These are phyloP conservation scores for Penicillium robsamsonii DNA, from an alignment of 495 filamentous ascomycete species.

Conservation along the genomic window DNA sequence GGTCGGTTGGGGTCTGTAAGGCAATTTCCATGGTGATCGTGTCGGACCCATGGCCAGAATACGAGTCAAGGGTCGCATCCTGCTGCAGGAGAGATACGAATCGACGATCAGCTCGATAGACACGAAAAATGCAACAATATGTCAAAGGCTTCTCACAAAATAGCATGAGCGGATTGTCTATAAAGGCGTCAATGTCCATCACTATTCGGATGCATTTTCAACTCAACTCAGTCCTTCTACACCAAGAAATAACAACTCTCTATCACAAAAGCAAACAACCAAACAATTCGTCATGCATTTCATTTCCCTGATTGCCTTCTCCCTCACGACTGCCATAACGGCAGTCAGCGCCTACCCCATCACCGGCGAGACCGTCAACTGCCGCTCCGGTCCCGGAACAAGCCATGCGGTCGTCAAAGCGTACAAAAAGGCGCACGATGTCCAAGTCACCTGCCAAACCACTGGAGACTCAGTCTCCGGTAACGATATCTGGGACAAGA, in stretches of 20 bases:
- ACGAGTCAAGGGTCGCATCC: background rate
- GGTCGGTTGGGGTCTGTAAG: background rate
- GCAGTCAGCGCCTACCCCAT: conserved; percentile 19
- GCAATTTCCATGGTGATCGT: too few species aligned
- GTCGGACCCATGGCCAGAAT: background rate
- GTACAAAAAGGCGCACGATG: conserved; percentile 15
- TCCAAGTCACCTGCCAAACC: conserved; percentile 16
- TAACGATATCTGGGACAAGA: conserved; percentile 22
- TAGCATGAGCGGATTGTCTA: background rate
- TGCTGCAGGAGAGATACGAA: background rate
- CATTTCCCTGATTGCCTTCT: conserved; percentile 10
- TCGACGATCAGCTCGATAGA: background rate
- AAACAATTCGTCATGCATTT: conserved; percentile 8
- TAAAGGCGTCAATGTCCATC: background rate
- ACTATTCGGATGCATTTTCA: background rate
- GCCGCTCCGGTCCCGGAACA: conserved; percentile 20
- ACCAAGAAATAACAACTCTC: background rate
- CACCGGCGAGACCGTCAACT: conserved; percentile 13
- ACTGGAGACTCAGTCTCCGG: conserved; percentile 12
- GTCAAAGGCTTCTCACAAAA: background rate
- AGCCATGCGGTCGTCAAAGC: conserved; percentile 13
- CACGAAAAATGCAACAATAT: background rate
- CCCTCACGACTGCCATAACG: conserved; percentile 6
- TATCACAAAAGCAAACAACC: background rate
- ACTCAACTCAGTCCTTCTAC: background rate